Conservation (phyloP, 768 basidiomycete genomes). For the Sarcomyxa edulis region DNA sequence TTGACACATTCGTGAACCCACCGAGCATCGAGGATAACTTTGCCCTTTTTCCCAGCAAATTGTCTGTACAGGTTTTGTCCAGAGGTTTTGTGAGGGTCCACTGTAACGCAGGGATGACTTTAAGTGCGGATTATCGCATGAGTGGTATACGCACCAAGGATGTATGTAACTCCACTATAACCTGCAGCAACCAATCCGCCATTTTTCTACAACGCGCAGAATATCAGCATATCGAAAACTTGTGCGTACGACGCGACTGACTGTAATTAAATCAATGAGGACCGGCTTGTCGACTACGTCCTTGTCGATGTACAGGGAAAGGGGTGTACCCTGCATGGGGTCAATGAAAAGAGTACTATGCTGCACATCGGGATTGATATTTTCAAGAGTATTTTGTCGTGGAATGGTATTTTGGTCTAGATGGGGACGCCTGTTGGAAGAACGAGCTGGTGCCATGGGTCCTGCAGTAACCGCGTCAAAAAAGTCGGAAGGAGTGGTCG, state of each 20-base stretch:
- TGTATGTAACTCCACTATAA: constrained; percentile 76
- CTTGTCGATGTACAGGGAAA: constrained; percentile 74
- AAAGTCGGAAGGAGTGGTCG: too few relatives aligned
- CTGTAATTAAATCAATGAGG: constrained; percentile 60
- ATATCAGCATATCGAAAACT: constrained; percentile 1
- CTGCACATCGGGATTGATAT: constrained; percentile 28
- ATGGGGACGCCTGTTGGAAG: constrained; percentile 47
- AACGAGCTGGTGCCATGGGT: constrained; percentile 83
- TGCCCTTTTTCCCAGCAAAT: constrained; percentile 74
- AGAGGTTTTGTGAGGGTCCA: constrained; percentile 72
- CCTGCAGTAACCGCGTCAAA: constrained; percentile 30
- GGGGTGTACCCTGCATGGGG: constrained; percentile 74
- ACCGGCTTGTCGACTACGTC: constrained; percentile 68
- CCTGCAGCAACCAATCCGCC: constrained; percentile 70
- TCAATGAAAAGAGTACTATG: constrained; percentile 66
- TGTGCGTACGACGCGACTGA: constrained; percentile 30
- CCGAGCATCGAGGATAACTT: constrained; percentile 65
- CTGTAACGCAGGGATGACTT: constrained; percentile 27
- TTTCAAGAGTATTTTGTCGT: constrained; percentile 18
- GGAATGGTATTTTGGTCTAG: constrained; percentile 27
- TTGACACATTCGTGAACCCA: constrained; percentile 81
- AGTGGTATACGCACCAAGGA: constrained; percentile 61
- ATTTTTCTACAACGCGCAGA: constrained; percentile 49
- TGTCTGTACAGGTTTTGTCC: constrained; percentile 81
- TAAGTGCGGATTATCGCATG: constrained; percentile 7